Base-by-base conservation (phyloP, 176 grass and related monocot genomes). In the Stipa capillata region DNA sequence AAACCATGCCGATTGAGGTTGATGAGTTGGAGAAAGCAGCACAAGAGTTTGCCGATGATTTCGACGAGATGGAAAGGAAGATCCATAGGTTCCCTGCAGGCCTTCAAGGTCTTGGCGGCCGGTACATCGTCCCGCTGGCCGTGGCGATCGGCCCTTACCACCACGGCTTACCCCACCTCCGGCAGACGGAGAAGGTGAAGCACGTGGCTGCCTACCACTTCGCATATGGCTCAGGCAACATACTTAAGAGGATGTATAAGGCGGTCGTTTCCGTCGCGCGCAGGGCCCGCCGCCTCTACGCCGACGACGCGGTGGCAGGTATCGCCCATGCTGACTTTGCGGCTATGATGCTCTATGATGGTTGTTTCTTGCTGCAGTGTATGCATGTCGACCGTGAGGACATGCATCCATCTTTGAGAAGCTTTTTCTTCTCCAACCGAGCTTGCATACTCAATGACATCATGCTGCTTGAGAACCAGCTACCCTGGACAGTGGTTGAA, bases 141-240 rank as follows among this genome's bases (percentile, higher is more conserved):
- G n/a, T 82, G 13, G 41, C 80, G n/a, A 82, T 74, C 15, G 80
- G 67, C 0, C 80, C 80, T 1, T 73, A 53, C 81, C 58, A 75
- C 69, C 57, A 24, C 0, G 14, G 2, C 62, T 0, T 0, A 7
- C 25, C 3, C 0, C 35, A 36, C 12, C 14, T 77, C 7, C 62
- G n/a, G 1, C 14, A 49, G 14, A 68, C 57, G 82, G 82, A 84
- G 60, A 29, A 44, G 6, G 18, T 67, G 0, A 76, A 83, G 69
- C 41, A 20, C 5, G 60, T 50, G n/a, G 60, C 58, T 2, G 47
- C 34, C 4, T 2, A 25, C 11, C 2, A 42, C 48, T 24, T 42
- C 1, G 48, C 23, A 8, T 2, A 0, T n/a, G 0, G 6, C 4
- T 4, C 14, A 0, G 6, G 23, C 1, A 1, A 0, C 23, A 21